Conservation (phyloP, 805 yeast genomes). For the Candida coquimbonensis region DNA sequence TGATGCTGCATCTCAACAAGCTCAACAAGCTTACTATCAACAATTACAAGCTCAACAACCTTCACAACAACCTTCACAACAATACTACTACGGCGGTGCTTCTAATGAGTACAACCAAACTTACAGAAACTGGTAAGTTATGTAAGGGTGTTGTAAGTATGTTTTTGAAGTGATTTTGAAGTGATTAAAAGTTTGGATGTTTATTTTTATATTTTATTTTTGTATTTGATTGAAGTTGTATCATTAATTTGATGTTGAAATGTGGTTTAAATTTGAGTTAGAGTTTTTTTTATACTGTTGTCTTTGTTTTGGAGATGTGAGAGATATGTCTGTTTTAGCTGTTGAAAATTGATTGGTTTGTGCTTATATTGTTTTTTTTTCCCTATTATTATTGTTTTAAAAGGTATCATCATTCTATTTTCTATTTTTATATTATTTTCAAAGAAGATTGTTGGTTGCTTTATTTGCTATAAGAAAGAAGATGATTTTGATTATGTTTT, state of each 20-base stretch:
- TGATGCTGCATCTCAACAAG: conserved; percentile 15
- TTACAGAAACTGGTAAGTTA: conserved; percentile 5
- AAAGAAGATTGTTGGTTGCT: no score
- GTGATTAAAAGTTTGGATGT: not conserved
- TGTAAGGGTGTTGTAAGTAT: not conserved
- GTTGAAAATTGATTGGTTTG: no score
- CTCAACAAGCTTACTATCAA: conserved; percentile 4
- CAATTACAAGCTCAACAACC: conserved; percentile 16
- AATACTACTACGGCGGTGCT: conserved; percentile 13
- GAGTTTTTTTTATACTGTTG: no score
- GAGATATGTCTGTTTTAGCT: no score
- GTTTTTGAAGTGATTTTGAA: not conserved
- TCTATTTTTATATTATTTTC: no score
- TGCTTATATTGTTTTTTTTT: no score
- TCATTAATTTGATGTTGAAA: not conserved
- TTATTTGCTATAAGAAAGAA: no score
- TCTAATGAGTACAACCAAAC: conserved; percentile 10
- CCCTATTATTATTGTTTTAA: no score
- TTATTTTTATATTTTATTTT: not conserved
- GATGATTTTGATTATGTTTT: no score
- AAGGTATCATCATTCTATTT: no score
- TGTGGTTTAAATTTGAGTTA: no score
- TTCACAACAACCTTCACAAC: conserved; percentile 13
- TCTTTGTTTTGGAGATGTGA: no score
- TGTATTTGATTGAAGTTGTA: not conserved